Base-by-base conservation (phyloP, 495 filamentous ascomycete species). In the Penicillium lividum region DNA sequence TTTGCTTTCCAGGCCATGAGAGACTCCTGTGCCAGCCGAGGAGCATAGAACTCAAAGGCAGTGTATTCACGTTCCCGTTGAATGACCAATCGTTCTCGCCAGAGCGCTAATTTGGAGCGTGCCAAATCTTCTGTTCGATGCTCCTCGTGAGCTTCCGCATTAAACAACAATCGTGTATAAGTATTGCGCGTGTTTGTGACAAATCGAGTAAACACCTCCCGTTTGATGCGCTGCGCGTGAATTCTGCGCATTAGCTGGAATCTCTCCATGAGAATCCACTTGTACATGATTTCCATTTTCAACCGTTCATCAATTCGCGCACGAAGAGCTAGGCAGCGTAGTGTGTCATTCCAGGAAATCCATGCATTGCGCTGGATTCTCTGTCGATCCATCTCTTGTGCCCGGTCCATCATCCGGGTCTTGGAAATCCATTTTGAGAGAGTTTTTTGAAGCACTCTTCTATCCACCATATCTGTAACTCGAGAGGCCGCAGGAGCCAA, bases 291-390 rank as follows among this genome's bases (percentile, higher is more conserved):
- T 61, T 86, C 79, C 51, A 84, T 70, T 49, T 83, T 73, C 48
- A 84, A 55, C 3, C 85, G 80, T 59, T 88, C 85, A 56, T 86
- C 79, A 47, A 87, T 82, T 25, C 75, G 79, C 15, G 71, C 71
- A 34, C 66, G 72, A 5, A 89, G 70, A 3, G 77, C 79, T 58
- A 80, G 71, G 54, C 78, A 82, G 11, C 86, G 84, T 33, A 87
- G 75, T 15, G 72, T 78, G 70, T 89, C 84, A 54, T 88, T 89
- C 88, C 88, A 91, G 11, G 76, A 64, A 1, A 82, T 84, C 79
- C 81, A 87, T 8, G 82, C 72, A 64, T 84, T 85, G 30, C 80
- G 79, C 45, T 87, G 59, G 36, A 86, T 66, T 42, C 84, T 77
- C 56, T 72, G 55, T 28, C 69, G 77, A 61, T 88, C 77, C 43